Evolutionary conservation across 306 rosid species (phyloP).

Genomic region (Dalbergia oliveri): DNA sequence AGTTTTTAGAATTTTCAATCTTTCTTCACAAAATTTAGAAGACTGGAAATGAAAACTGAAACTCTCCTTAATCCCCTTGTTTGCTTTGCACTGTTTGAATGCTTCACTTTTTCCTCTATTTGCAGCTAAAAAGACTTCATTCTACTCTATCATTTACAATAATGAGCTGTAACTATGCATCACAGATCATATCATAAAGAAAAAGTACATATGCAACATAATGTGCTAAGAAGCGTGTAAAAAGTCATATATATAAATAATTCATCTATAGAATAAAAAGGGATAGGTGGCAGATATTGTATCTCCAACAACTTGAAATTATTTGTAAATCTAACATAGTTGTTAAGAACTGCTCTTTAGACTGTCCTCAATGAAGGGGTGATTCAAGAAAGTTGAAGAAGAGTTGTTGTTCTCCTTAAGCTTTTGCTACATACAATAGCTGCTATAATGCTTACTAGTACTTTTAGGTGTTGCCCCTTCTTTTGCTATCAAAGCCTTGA

Average conservation of each 20-base stretch:
- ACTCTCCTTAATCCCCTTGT: too few relatives aligned
- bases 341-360: conserved; percentile 37
- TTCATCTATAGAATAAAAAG: conserved; percentile 17
- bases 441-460: conserved; percentile 1
- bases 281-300: conserved; percentile 30
- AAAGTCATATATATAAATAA: conserved; percentile 13
- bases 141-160: conserved; percentile 20
- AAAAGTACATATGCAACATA: conserved; percentile 22
- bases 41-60: too few relatives aligned
- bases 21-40: too few relatives aligned
- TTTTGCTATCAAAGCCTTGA: conserved; percentile 51
- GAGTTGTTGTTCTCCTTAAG: conserved; percentile 17
- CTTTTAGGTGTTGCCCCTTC: conserved; percentile 35
- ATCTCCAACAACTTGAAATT: conserved; percentile 4
- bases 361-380: conserved; percentile 12
- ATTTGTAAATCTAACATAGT: conserved; percentile 38
- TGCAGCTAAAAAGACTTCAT: conserved; percentile 31
- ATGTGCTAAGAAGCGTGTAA: not conserved
- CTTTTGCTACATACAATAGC: not conserved
- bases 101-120: not conserved
- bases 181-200: not conserved
- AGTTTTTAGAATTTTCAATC: too few relatives aligned
- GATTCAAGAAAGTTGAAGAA: conserved; percentile 11
- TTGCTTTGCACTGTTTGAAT: conserved; percentile 12
- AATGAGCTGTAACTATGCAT: conserved; percentile 18